Base-by-base conservation (phyloP, 2,329 filamentous ascomycete genomes). In the Neonectria faginata region DNA sequence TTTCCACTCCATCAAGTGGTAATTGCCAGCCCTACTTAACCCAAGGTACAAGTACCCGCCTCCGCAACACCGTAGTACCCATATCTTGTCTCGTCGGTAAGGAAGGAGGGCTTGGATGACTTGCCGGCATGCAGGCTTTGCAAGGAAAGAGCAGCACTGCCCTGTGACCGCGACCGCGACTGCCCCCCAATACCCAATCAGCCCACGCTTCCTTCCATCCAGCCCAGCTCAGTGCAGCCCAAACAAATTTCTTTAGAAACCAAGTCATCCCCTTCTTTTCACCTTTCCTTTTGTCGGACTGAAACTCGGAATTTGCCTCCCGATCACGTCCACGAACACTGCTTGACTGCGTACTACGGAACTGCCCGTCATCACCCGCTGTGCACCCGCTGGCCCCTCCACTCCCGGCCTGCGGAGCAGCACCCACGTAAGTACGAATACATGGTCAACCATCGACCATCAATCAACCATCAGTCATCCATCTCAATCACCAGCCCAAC, bases 121-220 rank as follows among this genome's bases (percentile, higher is more conserved):
- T 31, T 50, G 29, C 16, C n/a, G 29, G 47, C 18, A 50, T 50
- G 48, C 29, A 18, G 50, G 45, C 36, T 41, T 50, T 14, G 39
- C 44, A 55, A 33, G 57, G 47, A 64, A 45, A 62, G 59, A 58
- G 59, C 29, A 65, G 65, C 64, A 68, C 64, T 57, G 69, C 70
- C 68, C 68, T 65, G 60, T 59, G 56, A 60, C 56, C 60, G 45
- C 42, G 42, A 44, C 55, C 5, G 25, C 22, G 22, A 22, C 22
- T 58, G 50, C 60, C 56, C 27, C 61, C 58, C 36, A 39, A 39
- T 39, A 39, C 36, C 67, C 44, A 39, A 64, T 51, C 54, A 55
- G 63, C 52, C 29, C 41, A 39, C 47, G 45, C 68, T 62, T 67
- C 60, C 64, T 65, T 60, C 68, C 62, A 56, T 52, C 54, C 56